A percentile compares a stretch with the other conserved stretches of the same genome.
These are phyloP conservation scores for Stromatinia cepivora DNA, from an alignment of 2,329 filamentous ascomycete species.

Conservation along the genomic window DNA sequence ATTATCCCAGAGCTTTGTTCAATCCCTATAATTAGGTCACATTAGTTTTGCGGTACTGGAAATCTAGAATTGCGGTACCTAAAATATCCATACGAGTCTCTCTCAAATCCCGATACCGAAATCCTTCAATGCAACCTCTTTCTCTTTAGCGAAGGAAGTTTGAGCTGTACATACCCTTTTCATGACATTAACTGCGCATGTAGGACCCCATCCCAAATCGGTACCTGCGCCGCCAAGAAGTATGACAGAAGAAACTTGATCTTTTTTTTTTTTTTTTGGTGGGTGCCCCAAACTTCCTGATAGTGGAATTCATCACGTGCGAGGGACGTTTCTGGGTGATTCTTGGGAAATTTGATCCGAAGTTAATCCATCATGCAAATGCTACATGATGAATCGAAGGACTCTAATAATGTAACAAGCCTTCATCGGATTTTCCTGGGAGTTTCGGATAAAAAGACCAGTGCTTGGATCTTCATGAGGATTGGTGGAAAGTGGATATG, in stretches of 20 bases:
- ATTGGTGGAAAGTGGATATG: neutral
- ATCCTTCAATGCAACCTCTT: neutral
- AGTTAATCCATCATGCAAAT: neutral
- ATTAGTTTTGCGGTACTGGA: neutral
- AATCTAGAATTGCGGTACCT: neutral
- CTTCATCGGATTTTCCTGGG: neutral
- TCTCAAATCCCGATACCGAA: neutral
- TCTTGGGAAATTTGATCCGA: neutral
- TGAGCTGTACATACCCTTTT: neutral
- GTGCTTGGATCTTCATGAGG: neutral
- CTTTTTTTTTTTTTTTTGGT: too few species aligned
- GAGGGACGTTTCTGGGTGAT: neutral
- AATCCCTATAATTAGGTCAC: neutral
- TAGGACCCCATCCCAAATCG: neutral
- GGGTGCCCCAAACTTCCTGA: neutral
- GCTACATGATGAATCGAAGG: neutral
- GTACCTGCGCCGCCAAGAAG: constrained; percentile 11
- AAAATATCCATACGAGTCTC: neutral
- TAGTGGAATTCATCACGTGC: neutral
- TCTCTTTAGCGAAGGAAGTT: neutral
- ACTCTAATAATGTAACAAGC: neutral
- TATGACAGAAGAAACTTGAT: neutral
- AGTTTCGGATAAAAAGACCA: neutral
- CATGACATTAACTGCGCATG: neutral
- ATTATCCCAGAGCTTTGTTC: neutral